Conservation (phyloP, 78 protist species). For the Dictyostelium capitatum region DNA sequence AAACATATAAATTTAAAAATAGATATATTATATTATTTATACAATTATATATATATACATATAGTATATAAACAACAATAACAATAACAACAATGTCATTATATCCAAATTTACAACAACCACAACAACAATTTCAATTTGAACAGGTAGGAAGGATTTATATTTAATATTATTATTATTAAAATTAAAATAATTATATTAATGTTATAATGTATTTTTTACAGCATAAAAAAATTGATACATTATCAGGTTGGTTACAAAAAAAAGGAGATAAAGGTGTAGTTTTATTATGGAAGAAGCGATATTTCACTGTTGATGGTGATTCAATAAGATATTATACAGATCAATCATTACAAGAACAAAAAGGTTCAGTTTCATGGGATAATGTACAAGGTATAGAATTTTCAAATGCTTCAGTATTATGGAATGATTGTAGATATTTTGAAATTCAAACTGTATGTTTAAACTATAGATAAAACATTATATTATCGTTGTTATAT, state of each 20-base stretch:
- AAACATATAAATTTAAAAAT: too few relatives aligned
- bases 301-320: slow-evolving; percentile 52
- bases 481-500: background rate
- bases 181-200: background rate
- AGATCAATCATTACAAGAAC: background rate
- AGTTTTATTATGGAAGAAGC: slow-evolving; percentile 47
- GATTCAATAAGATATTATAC: slow-evolving; percentile 40
- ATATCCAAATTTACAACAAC: background rate
- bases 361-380: slow-evolving; percentile 42
- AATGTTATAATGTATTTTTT: background rate
- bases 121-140: background rate
- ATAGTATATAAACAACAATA: background rate
- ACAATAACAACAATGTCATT: background rate
- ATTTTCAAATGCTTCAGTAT: background rate
- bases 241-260: slow-evolving; percentile 35
- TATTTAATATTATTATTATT: background rate
- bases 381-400: slow-evolving; percentile 6
- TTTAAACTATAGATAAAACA: background rate
- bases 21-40: too few relatives aligned
- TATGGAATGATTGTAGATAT: slow-evolving; percentile 64
- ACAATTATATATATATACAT: too few relatives aligned
- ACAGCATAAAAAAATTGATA: background rate
- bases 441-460: slow-evolving; percentile 68
- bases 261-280: slow-evolving; percentile 75
- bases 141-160: slow-evolving; percentile 1